These are phyloP conservation scores for Conringia planisiliqua DNA, from an alignment of 345 rosid genomes.

Conservation along the genomic window DNA sequence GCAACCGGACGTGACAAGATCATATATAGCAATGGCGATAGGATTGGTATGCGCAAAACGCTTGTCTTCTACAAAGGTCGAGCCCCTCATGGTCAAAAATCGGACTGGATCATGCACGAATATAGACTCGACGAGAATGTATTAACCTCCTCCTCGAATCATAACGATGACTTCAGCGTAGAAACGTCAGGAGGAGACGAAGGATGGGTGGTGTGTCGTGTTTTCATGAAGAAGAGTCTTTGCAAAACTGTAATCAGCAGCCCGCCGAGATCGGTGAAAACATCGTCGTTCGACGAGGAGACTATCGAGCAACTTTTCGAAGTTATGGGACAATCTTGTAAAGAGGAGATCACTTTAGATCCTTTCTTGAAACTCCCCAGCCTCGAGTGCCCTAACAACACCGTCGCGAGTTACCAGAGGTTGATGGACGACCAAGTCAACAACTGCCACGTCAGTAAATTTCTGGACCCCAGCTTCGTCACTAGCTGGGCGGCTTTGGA, in stretches of 20 bases:
- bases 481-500: conserved; percentile 66
- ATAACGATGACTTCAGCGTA: neutral
- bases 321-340: conserved; percentile 47
- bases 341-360: conserved; percentile 39
- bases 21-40: conserved; percentile 46
- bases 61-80: conserved; percentile 76
- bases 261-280: conserved; percentile 25
- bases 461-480: conserved; percentile 33
- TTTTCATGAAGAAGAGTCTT: conserved; percentile 67
- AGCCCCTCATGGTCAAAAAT: conserved; percentile 77
- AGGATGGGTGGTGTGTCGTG: conserved; percentile 79
- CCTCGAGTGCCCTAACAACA: conserved; percentile 46
- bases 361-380: conserved; percentile 52
- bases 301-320: conserved; percentile 44
- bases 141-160: neutral
- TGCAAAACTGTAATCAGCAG: conserved; percentile 43
- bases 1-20: conserved; percentile 80
- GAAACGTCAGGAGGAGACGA: conserved; percentile 38
- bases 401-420: conserved; percentile 35
- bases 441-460: conserved; percentile 36
- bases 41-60: conserved; percentile 76
- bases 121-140: conserved; percentile 58
- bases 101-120: conserved; percentile 87
- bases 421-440: conserved; percentile 31
- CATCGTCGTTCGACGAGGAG: conserved; percentile 38